phyloP scores from a whole-genome alignment of 2,329 filamentous ascomycete genomes.

The Berkeleyomyces rouxiae region DNA sequence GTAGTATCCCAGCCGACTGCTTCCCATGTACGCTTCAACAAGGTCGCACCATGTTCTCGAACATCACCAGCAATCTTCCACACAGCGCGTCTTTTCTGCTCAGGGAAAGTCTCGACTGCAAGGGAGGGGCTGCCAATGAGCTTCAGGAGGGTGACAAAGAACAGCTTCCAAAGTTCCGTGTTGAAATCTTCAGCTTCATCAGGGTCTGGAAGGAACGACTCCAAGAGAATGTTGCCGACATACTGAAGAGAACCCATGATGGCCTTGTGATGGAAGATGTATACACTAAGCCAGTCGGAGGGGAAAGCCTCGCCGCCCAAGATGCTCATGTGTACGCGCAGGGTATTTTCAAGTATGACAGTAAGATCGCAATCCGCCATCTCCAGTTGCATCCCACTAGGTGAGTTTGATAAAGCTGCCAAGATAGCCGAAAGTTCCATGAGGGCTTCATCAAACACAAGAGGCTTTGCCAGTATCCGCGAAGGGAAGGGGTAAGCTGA shows the following conservation, averaged over 20 bases:
- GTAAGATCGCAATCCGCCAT: slow-evolving; percentile 57
- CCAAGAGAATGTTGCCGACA: slow-evolving; percentile 61
- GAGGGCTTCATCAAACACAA: slow-evolving; percentile 65
- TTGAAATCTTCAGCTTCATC: slow-evolving; percentile 88
- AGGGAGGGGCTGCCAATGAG: slow-evolving; percentile 79
- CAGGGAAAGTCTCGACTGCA: slow-evolving; percentile 86
- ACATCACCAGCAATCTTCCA: slow-evolving; percentile 99
- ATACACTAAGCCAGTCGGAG: slow-evolving; percentile 73
- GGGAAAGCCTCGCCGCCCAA: slow-evolving; percentile 82
- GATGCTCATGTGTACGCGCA: slow-evolving; percentile 79
- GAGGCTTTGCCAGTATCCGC: slow-evolving; percentile 44
- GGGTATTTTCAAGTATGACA: slow-evolving; percentile 56
- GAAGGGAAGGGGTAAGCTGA: slow-evolving; percentile 76
- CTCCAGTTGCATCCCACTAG: slow-evolving; percentile 54
- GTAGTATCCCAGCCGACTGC: slow-evolving; percentile 92
- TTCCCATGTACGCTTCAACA: slow-evolving; percentile 78
- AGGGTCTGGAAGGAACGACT: slow-evolving; percentile 69
- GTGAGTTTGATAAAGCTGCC: slow-evolving; percentile 61
- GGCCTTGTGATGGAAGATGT: slow-evolving; percentile 84
- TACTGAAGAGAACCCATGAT: slow-evolving; percentile 76
- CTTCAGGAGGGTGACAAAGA: slow-evolving; percentile 77
- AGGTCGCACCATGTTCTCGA: slow-evolving; percentile 72
- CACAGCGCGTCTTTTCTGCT: slow-evolving; percentile 87
- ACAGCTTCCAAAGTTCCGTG: slow-evolving; percentile 83
- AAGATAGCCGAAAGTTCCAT: slow-evolving; percentile 80